phyloP scores from a whole-genome alignment of 129 eudicot species.

The Arctium lappa region DNA sequence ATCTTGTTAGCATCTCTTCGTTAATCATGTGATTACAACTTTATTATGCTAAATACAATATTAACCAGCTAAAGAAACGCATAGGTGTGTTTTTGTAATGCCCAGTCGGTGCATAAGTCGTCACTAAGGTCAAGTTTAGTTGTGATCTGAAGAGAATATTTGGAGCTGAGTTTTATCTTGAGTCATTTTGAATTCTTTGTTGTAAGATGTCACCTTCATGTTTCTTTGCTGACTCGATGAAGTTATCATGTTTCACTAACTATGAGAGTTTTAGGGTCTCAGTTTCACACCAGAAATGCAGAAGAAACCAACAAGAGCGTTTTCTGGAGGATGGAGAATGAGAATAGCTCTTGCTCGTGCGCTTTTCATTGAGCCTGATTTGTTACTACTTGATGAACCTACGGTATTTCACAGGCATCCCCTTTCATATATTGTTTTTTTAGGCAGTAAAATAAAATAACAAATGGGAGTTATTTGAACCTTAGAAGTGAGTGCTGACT shows the following conservation, averaged over 20 bases:
- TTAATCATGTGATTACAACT: background rate
- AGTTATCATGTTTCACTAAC: constrained; percentile 15
- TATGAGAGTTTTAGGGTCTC: constrained; percentile 66
- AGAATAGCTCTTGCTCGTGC: constrained; percentile 99
- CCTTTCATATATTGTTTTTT: background rate
- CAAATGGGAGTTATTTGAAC: background rate
- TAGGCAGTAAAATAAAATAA: background rate
- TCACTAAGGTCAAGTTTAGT: background rate
- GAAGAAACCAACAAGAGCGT: constrained; percentile 74
- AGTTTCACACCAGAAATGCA: constrained; percentile 96
- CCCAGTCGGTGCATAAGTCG: background rate
- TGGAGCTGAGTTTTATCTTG: background rate
- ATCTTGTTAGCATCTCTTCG: background rate
- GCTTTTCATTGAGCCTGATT: constrained; percentile 91
- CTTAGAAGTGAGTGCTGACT: constrained; percentile 1
- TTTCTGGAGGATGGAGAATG: constrained; percentile 99
- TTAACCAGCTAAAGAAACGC: background rate
- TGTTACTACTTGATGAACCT: constrained; percentile 93
- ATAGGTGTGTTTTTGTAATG: background rate
- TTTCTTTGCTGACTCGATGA: constrained; percentile 1
- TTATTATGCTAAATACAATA: background rate
- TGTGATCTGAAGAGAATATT: background rate
- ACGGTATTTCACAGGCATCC: constrained; percentile 49
- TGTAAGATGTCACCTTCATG: background rate
- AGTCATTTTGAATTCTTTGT: background rate